phyloP scores from a whole-genome alignment of 208 protist genomes.

The Novymonas esmeraldas region DNA sequence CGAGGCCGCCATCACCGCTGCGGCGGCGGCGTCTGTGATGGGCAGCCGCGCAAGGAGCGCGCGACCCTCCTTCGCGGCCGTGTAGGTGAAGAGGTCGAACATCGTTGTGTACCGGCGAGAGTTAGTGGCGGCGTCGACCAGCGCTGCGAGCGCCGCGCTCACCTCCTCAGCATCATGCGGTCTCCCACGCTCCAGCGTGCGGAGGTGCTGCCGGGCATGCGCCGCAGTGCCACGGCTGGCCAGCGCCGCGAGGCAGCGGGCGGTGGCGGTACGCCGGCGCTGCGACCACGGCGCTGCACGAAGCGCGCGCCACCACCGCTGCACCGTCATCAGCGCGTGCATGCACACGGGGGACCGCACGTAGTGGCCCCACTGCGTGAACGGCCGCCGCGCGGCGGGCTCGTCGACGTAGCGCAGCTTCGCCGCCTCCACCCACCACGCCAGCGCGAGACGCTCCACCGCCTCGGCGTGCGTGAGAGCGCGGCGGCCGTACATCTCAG shows the following conservation, averaged over 20 bases:
- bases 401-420: conserved; percentile 29
- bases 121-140: conserved; percentile 37
- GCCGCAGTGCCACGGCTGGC: conserved; percentile 3
- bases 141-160: conserved; percentile 6
- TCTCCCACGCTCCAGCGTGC: neutral
- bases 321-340: conserved; percentile 47
- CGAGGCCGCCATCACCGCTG: neutral
- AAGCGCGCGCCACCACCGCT: conserved; percentile 78
- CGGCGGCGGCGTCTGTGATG: neutral
- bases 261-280: conserved; percentile 5
- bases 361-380: conserved; percentile 21
- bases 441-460: conserved; percentile 21
- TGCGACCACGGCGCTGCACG: conserved; percentile 19
- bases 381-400: conserved; percentile 1
- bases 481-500: conserved; percentile 23
- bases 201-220: conserved; percentile 13
- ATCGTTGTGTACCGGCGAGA: conserved; percentile 32
- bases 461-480: conserved; percentile 19
- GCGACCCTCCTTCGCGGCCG: conserved; percentile 11
- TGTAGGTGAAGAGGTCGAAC: conserved; percentile 44
- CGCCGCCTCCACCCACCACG: conserved; percentile 17
- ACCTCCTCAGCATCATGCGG: neutral
- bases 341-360: conserved; percentile 49
- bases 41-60: conserved; percentile 10
- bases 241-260: neutral